A percentile compares a stretch with the other conserved stretches of the same genome.
phyloP scores from a whole-genome alignment of 2,329 filamentous ascomycete genomes.

The Colletotrichum sp. region DNA sequence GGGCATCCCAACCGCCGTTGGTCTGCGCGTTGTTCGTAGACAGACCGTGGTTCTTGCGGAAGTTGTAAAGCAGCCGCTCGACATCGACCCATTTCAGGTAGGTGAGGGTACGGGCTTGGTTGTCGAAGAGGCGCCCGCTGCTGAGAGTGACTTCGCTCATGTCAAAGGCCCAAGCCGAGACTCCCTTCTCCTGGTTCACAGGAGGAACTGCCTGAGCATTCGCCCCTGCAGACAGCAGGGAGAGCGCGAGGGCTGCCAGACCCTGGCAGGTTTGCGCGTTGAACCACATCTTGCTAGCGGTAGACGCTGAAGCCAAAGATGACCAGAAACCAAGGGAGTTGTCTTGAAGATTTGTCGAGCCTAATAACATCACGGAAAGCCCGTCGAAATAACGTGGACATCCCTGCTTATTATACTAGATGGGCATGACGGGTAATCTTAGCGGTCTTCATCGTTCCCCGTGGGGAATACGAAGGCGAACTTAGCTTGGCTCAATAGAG shows the following conservation, averaged over 20 bases:
- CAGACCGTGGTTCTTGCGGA: slow-evolving; percentile 49
- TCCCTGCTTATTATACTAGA: neutral
- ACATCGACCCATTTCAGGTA: slow-evolving; percentile 52
- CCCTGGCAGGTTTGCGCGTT: neutral
- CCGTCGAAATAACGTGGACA: neutral
- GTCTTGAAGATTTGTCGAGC: neutral
- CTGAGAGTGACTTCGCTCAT: slow-evolving; percentile 43
- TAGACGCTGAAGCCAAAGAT: neutral
- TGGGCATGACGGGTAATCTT: neutral
- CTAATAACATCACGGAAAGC: neutral
- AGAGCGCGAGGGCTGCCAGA: neutral
- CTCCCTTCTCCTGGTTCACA: slow-evolving; percentile 31
- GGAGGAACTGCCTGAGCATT: slow-evolving; percentile 30
- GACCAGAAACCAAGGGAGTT: neutral
- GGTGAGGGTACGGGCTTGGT: slow-evolving; percentile 50
- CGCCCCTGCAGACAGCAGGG: neutral
- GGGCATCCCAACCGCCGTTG: slow-evolving; percentile 60
- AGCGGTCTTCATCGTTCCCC: neutral
- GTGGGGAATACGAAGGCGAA: neutral
- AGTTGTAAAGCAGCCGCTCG: slow-evolving; percentile 53
- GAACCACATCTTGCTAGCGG: neutral
- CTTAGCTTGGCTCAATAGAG: neutral
- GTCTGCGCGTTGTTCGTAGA: slow-evolving; percentile 48
- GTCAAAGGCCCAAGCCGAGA: slow-evolving; percentile 41
- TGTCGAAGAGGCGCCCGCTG: slow-evolving; percentile 43